Percentiles rank a stretch among this genome's conserved stretches.
phyloP scores from a whole-genome alignment of 352 stramenopile genomes.

The Pseudoperonospora humuli region DNA sequence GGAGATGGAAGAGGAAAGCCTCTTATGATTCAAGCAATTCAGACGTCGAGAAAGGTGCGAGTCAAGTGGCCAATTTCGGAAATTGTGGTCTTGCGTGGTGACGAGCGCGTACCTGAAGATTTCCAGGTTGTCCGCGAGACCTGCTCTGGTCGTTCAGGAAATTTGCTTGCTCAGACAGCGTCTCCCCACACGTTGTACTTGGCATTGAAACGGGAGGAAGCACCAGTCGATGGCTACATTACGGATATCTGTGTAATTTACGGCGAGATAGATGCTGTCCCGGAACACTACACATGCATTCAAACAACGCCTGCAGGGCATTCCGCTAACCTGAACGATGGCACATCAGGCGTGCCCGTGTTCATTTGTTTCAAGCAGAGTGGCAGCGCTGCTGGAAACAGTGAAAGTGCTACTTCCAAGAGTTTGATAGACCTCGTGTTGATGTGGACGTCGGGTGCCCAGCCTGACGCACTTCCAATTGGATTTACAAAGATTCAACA shows the following conservation, averaged over 20 bases:
- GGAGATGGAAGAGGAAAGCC: constrained; percentile 54
- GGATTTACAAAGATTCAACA: constrained; percentile 83
- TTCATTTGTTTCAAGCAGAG: constrained; percentile 75
- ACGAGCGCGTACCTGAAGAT: constrained; percentile 64
- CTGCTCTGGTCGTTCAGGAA: constrained; percentile 58
- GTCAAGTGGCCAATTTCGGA: constrained; percentile 71
- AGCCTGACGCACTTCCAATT: constrained; percentile 47
- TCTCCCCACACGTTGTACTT: constrained; percentile 71
- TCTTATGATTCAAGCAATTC: constrained; percentile 46
- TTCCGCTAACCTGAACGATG: constrained; percentile 81
- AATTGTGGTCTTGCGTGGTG: constrained; percentile 64
- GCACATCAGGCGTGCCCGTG: constrained; percentile 59
- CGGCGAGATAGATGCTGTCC: constrained; percentile 75
- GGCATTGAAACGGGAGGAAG: constrained; percentile 58
- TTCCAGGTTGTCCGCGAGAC: constrained; percentile 64
- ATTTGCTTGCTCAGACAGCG: constrained; percentile 62
- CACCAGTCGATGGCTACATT: constrained; percentile 39
- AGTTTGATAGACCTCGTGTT: constrained; percentile 66
- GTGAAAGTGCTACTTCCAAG: constrained; percentile 27
- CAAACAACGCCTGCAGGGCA: constrained; percentile 54
- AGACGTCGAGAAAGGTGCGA: constrained; percentile 50
- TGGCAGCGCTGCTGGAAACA: background rate
- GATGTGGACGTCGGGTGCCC: constrained; percentile 65
- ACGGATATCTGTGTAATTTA: constrained; percentile 81
- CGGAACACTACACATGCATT: constrained; percentile 70